Percentiles rank a stretch among this genome's conserved stretches.
Evolutionary conservation across 1,284 basidiomycete genomes (phyloP).

Genomic region (Trichosporon sp.): DNA sequence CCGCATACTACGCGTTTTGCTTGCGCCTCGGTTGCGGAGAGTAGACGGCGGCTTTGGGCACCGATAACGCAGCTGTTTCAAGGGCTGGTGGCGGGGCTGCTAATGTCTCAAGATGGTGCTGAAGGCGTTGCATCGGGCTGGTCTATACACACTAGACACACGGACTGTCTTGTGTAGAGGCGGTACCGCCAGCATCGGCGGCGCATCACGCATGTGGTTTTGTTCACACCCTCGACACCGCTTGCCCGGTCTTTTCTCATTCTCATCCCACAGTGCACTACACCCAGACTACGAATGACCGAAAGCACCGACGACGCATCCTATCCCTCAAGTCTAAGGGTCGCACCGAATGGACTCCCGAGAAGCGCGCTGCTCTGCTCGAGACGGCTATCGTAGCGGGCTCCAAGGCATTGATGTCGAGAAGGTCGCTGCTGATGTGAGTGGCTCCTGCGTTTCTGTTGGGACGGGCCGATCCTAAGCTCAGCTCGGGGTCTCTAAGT

Average conservation of each 20-base stretch:
- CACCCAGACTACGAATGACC: not conserved
- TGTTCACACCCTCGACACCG: not conserved
- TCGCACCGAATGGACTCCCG: slow-evolving; percentile 13
- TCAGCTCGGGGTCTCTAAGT: slow-evolving; percentile 22
- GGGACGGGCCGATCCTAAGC: not conserved
- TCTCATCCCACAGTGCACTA: not conserved
- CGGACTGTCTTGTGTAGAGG: slow-evolving; percentile 8
- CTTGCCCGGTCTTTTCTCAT: not conserved
- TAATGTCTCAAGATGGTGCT: not conserved
- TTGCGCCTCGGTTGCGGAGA: not conserved
- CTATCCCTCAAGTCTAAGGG: not conserved
- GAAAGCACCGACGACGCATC: not conserved
- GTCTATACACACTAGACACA: not conserved
- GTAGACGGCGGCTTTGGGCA: not conserved
- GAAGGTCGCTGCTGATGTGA: slow-evolving; percentile 4
- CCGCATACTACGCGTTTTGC: not conserved
- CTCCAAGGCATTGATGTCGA: slow-evolving; percentile 2
- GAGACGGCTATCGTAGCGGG: slow-evolving; percentile 15
- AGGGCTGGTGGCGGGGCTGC: not conserved
- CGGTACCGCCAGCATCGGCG: not conserved
- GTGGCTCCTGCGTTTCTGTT: slow-evolving; percentile 4
- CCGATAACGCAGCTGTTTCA: slow-evolving; percentile 1
- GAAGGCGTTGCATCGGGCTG: not conserved
- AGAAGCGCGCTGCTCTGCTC: slow-evolving; percentile 20
- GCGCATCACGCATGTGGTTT: not conserved